Evolutionary conservation across 2,329 filamentous ascomycete species (phyloP).

Genomic region (Colletotrichum eleusines): DNA sequence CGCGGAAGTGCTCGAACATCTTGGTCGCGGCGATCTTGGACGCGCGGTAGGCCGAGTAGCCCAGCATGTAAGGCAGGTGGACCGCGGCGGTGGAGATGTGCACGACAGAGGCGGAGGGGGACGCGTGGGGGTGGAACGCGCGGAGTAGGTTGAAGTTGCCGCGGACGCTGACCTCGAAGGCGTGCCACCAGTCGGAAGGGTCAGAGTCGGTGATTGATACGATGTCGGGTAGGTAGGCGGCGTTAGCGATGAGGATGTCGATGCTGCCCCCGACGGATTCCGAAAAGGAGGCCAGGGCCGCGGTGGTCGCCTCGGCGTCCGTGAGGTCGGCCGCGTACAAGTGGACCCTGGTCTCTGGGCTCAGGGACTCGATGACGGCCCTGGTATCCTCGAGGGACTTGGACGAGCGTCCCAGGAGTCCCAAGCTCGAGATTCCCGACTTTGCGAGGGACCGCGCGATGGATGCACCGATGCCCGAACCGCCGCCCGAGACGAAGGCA

Average conservation of each 20-base stretch:
- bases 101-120: slow-evolving; percentile 43
- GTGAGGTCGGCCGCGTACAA: slow-evolving; percentile 42
- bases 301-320: slow-evolving; percentile 26
- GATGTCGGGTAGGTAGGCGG: slow-evolving; percentile 44
- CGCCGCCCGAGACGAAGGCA: slow-evolving; percentile 67
- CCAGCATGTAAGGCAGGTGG: slow-evolving; percentile 45
- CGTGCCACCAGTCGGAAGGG: slow-evolving; percentile 45
- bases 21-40: slow-evolving; percentile 57
- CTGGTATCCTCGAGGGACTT: slow-evolving; percentile 46
- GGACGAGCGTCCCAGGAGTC: slow-evolving; percentile 55
- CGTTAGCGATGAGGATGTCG: slow-evolving; percentile 48
- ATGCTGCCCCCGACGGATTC: slow-evolving; percentile 28
- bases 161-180: slow-evolving; percentile 61
- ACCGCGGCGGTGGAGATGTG: slow-evolving; percentile 44
- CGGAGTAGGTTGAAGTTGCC: slow-evolving; percentile 59
- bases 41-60: slow-evolving; percentile 54
- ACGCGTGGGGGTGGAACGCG: slow-evolving; percentile 58
- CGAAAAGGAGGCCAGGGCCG: slow-evolving; percentile 28
- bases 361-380: slow-evolving; percentile 39
- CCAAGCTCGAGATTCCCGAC: slow-evolving; percentile 60
- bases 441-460: slow-evolving; percentile 57
- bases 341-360: slow-evolving; percentile 41
- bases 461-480: slow-evolving; percentile 62
- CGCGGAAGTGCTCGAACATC: slow-evolving; percentile 56
- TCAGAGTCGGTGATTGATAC: slow-evolving; percentile 41